Evolutionary conservation across 345 rosid genomes (phyloP), one percentile per base, ranked within the genome.

Genomic region (Eucalyptus pauciflora): DNA sequence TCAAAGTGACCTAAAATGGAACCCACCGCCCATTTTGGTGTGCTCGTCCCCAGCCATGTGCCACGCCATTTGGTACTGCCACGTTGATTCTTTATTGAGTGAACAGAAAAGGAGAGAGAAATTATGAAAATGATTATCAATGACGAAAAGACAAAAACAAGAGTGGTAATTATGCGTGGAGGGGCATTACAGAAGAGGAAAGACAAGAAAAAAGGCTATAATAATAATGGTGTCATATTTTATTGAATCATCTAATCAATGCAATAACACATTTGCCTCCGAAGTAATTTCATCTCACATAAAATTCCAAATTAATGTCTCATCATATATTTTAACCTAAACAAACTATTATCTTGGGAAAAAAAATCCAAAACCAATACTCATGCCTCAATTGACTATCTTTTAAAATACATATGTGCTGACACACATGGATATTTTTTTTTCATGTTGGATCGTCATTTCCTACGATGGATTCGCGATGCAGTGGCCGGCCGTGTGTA

Each of bases 401-500:
- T 56, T 13, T 29, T 29, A 29, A 13, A 29, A 62, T 13, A 14
- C 33, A 7, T 13, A 6, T 3, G 15, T 29, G 17, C 7, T 29
- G 4, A 62, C 15, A 29, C 67, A 25, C 17, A 27, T 5, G 8
- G 6, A 13, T 6, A 6, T 3, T 1, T 25, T 11, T 51, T 60
- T 60, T 60, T 60, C 15, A 0, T 12, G 17, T 62, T 13, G 33
- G 33, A 62, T 62, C 0, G 9, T 62, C 33, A 27, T 62, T 62
- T 14, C 14, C 33, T n/a, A 29, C 8, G 8, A 7, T n/a, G 29
- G n/a, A 62, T 29, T 62, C 2, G 0, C 29, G 33, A 27, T 62
- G 33, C 1, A 29, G 4, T 62, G 4, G 69, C 4, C 5, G 7
- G 4, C 8, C 1, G 1, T 13, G 33, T 13, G 33, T 17, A 29